Base-by-base conservation (phyloP, 768 basidiomycete species). In the Amanita pallidorosea region DNA sequence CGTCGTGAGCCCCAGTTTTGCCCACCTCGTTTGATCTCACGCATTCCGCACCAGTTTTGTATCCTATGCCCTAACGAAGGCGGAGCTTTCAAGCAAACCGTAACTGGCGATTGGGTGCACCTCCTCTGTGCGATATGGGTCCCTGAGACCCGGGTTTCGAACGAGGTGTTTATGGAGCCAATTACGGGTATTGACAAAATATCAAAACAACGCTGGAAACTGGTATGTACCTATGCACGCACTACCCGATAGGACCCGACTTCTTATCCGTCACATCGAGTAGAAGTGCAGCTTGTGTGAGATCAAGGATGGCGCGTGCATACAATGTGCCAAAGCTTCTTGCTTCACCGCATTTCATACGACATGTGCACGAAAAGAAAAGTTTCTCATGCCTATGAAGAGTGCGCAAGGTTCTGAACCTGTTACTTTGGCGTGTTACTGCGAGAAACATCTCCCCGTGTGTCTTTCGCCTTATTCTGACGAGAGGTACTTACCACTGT, bases 111-210 rank as follows among this genome's bases (percentile, higher is more conserved):
- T 54, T 99, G 96, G 96, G 88, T 93, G 0, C 96, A 99, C 64
- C 72, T 99, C 0, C 75, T 98, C 0, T 99, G 96, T 59, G 92
- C 95, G 3, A 94, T 99, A 48, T 99, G 92, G 91, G 83, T 97
- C 2, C 94, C 95, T 0, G 95, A 98, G 63, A 88, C 91, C 12
- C 79, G 84, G 20, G 89, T 97, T 1, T 84, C 84, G 17, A 98
- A 98, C 63, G 85, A 92, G 38, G 86, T 92, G 9, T 96, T 97
- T 62, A 98, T 98, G 96, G 96, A 99, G 60, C 96, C 96, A 34
- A 83, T 99, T 25, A 88, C 90, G 2, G 90, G 89, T 4, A 76
- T 91, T 0, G 90, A 97, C 46, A 79, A 72, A 55, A 87, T 99
- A 42, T 81, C 85, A 1, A 97, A 93, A 62, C 83, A 81, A 58